A percentile compares a stretch with the other conserved stretches of the same genome.
Conservation (phyloP, 2,329 filamentous ascomycete genomes). For the Apiospora kogelbergensis region DNA sequence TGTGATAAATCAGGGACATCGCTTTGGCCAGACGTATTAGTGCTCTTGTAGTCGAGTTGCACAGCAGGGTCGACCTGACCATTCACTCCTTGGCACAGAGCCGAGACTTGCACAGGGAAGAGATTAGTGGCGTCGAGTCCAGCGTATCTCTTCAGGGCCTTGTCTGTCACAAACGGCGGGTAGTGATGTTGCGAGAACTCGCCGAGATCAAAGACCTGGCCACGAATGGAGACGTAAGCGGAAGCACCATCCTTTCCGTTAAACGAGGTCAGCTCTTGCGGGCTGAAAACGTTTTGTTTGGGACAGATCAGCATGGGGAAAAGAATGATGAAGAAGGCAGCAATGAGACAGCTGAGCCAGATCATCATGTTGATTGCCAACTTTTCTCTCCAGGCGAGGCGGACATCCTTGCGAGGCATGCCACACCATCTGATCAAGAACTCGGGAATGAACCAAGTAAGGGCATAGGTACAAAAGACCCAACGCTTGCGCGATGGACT, state of each 20-base stretch:
- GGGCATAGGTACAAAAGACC: slow-evolving; percentile 77
- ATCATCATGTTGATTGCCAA: slow-evolving; percentile 97
- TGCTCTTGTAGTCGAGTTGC: slow-evolving; percentile 78
- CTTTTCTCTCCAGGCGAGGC: slow-evolving; percentile 94
- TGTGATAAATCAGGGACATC: slow-evolving; percentile 58
- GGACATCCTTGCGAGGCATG: slow-evolving; percentile 90
- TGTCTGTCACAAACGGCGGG: slow-evolving; percentile 61
- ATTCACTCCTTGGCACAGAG: slow-evolving; percentile 77
- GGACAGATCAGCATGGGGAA: slow-evolving; percentile 91
- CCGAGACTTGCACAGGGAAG: slow-evolving; percentile 93
- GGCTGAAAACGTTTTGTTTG: slow-evolving; percentile 82
- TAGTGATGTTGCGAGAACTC: slow-evolving; percentile 77
- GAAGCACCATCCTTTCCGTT: slow-evolving; percentile 67
- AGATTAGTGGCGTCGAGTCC: slow-evolving; percentile 83
- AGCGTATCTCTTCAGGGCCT: slow-evolving; percentile 74
- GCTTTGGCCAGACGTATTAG: slow-evolving; percentile 71
- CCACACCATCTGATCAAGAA: slow-evolving; percentile 72
- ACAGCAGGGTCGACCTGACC: slow-evolving; percentile 68
- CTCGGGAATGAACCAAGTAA: slow-evolving; percentile 89
- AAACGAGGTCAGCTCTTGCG: slow-evolving; percentile 70
- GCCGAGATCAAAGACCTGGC: slow-evolving; percentile 82
- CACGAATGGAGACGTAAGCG: slow-evolving; percentile 80
- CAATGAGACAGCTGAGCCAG: slow-evolving; percentile 77
- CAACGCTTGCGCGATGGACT: slow-evolving; percentile 85
- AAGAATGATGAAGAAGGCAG: slow-evolving; percentile 85